Base-by-base conservation (phyloP, 345 rosid species). In the Murraya koenigii region DNA sequence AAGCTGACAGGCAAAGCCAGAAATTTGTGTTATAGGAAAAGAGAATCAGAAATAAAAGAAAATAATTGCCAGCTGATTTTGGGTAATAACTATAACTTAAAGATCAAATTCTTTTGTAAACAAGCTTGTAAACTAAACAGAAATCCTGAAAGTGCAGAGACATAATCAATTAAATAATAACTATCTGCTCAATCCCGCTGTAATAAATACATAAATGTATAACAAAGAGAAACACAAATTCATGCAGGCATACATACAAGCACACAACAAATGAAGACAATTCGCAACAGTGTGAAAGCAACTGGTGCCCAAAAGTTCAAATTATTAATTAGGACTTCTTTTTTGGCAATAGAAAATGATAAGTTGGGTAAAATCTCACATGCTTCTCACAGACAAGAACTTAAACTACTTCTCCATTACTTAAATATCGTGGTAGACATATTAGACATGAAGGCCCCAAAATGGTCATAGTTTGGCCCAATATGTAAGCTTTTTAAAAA, bases 1-100 rank as follows among this genome's bases (percentile, higher is more conserved):
- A 69, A 58, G 76, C 36, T 65, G 69, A 65, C 23, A 17, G 67
- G 67, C 39, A 32, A 63, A 63, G 35, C 11, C n/a, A 63, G 67
- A 63, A 14, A 32, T 30, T 14, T 14, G 8, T 28, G 20, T 14
- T 28, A 61, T 28, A 61, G 17, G 28, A 28, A 61, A 61, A 15
- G 30, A 61, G 35, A 28, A 61, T 61, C 35, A 61, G 8, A 8
- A 26, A 28, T 28, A 61, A 13, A 11, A 61, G 35, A 61, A 13
- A 61, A 61, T 3, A 32, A 62, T 28, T 56, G 26, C 61, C 61
- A 56, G 26, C 25, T 36, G 63, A 71, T 36, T 23, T 77, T 36
- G 25, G 17, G 66, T 63, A 55, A 77, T 26, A 28, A 28, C 52
- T 32, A 26, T 22, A 68, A 19, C 4, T 68, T 3, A 11, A 39